Base-by-base conservation (phyloP, 2,329 filamentous ascomycete genomes). In the Pestalotiopsis sp. region DNA sequence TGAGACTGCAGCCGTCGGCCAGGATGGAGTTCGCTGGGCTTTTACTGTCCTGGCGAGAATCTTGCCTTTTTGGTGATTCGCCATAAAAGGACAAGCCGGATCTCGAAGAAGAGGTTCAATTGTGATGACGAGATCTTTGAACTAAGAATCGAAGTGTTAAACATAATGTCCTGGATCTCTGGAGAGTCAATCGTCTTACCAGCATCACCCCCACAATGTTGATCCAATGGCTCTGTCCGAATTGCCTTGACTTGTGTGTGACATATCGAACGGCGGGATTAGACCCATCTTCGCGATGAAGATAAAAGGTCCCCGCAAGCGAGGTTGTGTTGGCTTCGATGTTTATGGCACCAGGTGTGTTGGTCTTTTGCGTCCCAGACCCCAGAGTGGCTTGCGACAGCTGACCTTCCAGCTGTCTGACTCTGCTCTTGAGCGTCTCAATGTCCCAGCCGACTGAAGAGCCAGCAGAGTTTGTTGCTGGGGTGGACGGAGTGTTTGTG, bases 221-320 rank as follows among this genome's bases (percentile, higher is more conserved):
- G n/a, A 88, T 81, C 83, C 85, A 89, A 71, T 88, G 85, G 38
- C 85, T 88, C 71, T 83, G 83, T 0, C 87, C 88, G 71, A 88
- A 86, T 0, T 88, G 73, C 0, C 87, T 81, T 0, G 83, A 84
- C 71, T 90, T 90, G 69, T 88, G 84, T 20, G 82, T 80, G 9
- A 87, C 76, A 20, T 81, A 81, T 7, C 82, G 81, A 1, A 75
- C 77, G 0, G 83, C 78, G 0, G 73, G n/a, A 7, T 26, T n/a
- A 4, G 35, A 26, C 1, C 35, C 60, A 24, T 52, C 9, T 10
- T 63, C 60, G 22, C 40, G 60, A 48, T 44, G 60, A 17, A 63
- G 13, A 20, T 44, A 24, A 11, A 35, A 63, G 11, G 60, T 63
- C 4, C 60, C 60, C 6, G 11, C 60, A 24, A 63, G 20, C 13